Conservation (phyloP, 1,139 yeast species). For the Entelexis paramagnoliae region DNA sequence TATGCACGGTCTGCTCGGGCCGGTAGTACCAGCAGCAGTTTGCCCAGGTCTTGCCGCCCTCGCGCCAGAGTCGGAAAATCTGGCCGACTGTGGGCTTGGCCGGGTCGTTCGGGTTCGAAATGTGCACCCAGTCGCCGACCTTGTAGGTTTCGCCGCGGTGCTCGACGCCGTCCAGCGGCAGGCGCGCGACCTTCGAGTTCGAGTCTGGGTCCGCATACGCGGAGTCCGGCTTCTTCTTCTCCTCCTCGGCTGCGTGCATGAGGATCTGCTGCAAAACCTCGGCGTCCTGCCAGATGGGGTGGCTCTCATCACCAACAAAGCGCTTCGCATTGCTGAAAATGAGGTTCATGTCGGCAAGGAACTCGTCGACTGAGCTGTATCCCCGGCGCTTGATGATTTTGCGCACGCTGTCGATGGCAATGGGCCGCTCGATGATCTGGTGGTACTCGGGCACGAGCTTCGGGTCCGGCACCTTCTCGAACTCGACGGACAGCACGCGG, state of each 20-base stretch:
- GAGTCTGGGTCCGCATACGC: slow-evolving; percentile 55
- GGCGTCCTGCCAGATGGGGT: slow-evolving; percentile 52
- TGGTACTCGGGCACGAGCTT: slow-evolving; percentile 60
- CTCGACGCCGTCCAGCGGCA: slow-evolving; percentile 67
- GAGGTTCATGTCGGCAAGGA: slow-evolving; percentile 62
- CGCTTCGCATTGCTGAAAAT: slow-evolving; percentile 67
- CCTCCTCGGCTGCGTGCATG: slow-evolving; percentile 51
- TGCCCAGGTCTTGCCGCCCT: slow-evolving; percentile 77
- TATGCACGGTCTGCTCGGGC: slow-evolving; percentile 95
- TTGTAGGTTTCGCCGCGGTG: slow-evolving; percentile 62
- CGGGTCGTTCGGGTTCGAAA: slow-evolving; percentile 77
- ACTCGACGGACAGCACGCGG: slow-evolving; percentile 45
- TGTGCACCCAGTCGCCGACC: slow-evolving; percentile 92
- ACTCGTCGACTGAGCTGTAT: slow-evolving; percentile 64
- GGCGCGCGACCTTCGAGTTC: slow-evolving; percentile 45
- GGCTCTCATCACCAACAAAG: slow-evolving; percentile 46
- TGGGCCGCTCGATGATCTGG: slow-evolving; percentile 53
- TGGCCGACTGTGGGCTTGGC: slow-evolving; percentile 89
- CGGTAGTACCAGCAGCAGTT: slow-evolving; percentile 97
- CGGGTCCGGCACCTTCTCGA: slow-evolving; percentile 75
- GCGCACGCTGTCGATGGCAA: slow-evolving; percentile 71
- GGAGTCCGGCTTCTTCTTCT: slow-evolving; percentile 69
- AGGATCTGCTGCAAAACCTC: slow-evolving; percentile 52
- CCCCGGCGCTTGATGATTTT: slow-evolving; percentile 79
- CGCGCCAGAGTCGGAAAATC: slow-evolving; percentile 83